These are phyloP conservation scores for Musa balbisiana DNA, from an alignment of 202 grass and related monocot species.

Conservation along the genomic window DNA sequence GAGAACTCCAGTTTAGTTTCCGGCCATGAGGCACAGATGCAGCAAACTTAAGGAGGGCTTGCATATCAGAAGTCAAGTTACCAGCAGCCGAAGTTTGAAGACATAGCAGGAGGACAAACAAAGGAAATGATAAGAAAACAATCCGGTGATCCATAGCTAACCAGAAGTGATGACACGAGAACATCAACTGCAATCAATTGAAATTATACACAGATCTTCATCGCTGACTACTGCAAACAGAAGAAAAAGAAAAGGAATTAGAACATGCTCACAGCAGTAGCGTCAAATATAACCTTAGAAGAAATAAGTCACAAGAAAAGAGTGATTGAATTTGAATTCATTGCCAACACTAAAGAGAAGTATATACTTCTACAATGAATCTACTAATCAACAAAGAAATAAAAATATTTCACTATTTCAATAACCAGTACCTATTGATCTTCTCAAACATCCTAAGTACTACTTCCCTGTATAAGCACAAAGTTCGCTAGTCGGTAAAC, in stretches of 20 bases:
- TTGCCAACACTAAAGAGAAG: not conserved
- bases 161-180: not conserved
- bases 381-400: not conserved
- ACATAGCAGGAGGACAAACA: not conserved
- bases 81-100: conserved; percentile 4
- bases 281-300: not conserved
- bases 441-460: not conserved
- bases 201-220: not conserved
- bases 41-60: conserved; percentile 9
- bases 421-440: not conserved
- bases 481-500: not conserved
- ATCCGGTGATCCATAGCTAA: not conserved
- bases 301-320: not conserved
- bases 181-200: not conserved
- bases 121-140: not conserved
- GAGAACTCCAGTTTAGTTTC: conserved; percentile 10
- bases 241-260: not conserved
- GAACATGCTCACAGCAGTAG: not conserved
- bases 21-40: conserved; percentile 10
- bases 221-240: not conserved
- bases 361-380: not conserved
- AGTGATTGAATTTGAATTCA: not conserved
- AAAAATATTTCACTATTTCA: not conserved
- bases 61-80: conserved; percentile 2
- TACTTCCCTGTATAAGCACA: not conserved